Evolutionary conservation across 768 basidiomycete genomes (phyloP), one percentile per base, ranked within the genome.

Genomic region (Steccherinum ochraceum): DNA sequence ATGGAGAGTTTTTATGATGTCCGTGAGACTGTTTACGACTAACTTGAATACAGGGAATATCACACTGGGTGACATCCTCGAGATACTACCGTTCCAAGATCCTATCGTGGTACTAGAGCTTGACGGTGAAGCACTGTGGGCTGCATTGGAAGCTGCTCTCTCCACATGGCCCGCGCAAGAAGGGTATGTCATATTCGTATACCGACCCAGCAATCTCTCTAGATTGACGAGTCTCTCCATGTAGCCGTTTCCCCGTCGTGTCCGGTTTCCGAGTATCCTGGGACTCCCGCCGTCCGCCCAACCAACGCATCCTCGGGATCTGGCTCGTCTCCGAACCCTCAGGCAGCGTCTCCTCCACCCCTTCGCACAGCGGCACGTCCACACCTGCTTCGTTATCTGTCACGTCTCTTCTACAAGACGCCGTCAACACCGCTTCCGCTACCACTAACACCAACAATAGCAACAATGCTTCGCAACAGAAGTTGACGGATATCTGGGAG

Each of bases 21-120:
- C n/a, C n/a, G n/a, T n/a, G n/a, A n/a, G n/a, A n/a, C n/a, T n/a
- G n/a, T n/a, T n/a, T n/a, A n/a, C n/a, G n/a, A n/a, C n/a, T 23
- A 46, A 12, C n/a, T 19, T 24, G 4, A 20, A 2, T 40, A 12
- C 26, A 86, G 88, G 93, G 0, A 64, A 76, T 24, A 70, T 96
- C 47, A 93, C 84, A 3, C 72, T 96, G 1, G 91, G 93, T 0
- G 85, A 96, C 62, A 85, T 94, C 49, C 61, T 93, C 35, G 93
- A 93, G 62, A 92, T 94, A 18, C 67, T 95, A 24, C 93, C 93
- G 0, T 95, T 93, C 53, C 85, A 88, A 50, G 93, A 95, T 58
- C 84, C 91, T 2, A 71, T 86, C 13, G 77, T 96, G 4, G 89
- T 92, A 2, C 58, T 93, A 11, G 85, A 93, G 63, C 64, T 95